Base-by-base conservation (phyloP, 2,329 filamentous ascomycete genomes). In the Verticillium dahliae region DNA sequence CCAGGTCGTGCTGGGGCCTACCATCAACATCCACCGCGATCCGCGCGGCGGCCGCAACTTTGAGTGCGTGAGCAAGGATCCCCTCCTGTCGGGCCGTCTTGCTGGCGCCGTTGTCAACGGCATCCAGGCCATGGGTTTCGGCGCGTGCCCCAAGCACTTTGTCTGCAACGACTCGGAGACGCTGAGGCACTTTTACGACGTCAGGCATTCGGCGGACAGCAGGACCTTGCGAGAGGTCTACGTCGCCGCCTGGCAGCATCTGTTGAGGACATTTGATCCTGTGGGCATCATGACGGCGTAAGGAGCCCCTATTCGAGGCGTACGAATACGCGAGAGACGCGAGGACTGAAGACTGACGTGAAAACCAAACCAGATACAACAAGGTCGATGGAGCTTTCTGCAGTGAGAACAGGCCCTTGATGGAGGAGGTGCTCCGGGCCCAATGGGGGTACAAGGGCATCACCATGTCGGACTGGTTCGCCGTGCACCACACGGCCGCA, bases 1-100 rank as follows among this genome's bases (percentile, higher is more conserved):
- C n/a, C 87, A 91, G 69, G 81, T 90, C 10, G 83, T 88, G 65
- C 79, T 91, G 14, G 89, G 88, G 6, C 89, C 89, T 4, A 81
- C 78, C 0, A 76, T 80, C 62, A 80, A 75, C 66, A 77, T 78
- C 55, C 77, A 78, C 54, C 71, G 77, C 9, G 74, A 73, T 5
- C 77, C 77, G 0, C 70, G 78, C 6, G 77, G 72, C 4, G 77
- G 77, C n/a, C 68, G 77, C 58, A 75, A 75, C 37, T 79, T 79
- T 61, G 78, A 80, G 65, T 76, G 73, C 58, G 70, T 78, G 56
- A 74, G 72, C 33, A 75, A 80, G 62, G 78, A 80, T 62, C 77
- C 77, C n/a, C 67, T 79, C 15, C 67, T 79, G 1, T 72, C 76
- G 37, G 77, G 78, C 14, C 67, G 75, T 35, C 68, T 77, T 41